Conservation (phyloP, 805 yeast species). For the Candida orba region DNA sequence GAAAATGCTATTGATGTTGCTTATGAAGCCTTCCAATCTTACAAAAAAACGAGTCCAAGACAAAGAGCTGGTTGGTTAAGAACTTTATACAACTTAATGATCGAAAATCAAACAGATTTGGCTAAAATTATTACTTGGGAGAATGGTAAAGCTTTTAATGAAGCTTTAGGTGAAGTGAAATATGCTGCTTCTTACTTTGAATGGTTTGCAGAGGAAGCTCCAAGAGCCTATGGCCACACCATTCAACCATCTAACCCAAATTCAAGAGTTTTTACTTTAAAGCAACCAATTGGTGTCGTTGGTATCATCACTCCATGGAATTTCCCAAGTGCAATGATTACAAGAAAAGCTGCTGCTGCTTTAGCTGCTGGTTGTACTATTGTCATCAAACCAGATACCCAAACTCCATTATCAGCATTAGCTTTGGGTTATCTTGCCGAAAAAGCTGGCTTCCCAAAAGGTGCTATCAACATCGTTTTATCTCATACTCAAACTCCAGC, state of each 20-base stretch:
- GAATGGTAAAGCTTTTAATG: slow-evolving; percentile 51
- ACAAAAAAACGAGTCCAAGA: slow-evolving; percentile 40
- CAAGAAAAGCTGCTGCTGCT: slow-evolving; percentile 59
- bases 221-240: slow-evolving; percentile 47
- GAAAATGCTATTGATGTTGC: slow-evolving; percentile 49
- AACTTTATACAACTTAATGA: slow-evolving; percentile 42
- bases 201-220: slow-evolving; percentile 75
- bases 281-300: slow-evolving; percentile 58
- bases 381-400: slow-evolving; percentile 53
- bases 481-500: slow-evolving; percentile 45
- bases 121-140: slow-evolving; percentile 52
- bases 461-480: slow-evolving; percentile 46
- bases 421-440: slow-evolving; percentile 49
- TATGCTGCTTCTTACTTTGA: slow-evolving; percentile 72
- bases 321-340: slow-evolving; percentile 62
- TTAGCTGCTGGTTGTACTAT: slow-evolving; percentile 60
- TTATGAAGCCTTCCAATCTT: slow-evolving; percentile 36
- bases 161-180: slow-evolving; percentile 47
- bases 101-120: slow-evolving; percentile 49
- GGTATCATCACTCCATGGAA: slow-evolving; percentile 63
- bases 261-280: slow-evolving; percentile 45
- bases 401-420: slow-evolving; percentile 54
- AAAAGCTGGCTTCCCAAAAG: slow-evolving; percentile 55
- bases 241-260: slow-evolving; percentile 46
- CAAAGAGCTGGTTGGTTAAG: slow-evolving; percentile 46